Evolutionary conservation across 352 stramenopile genomes (phyloP).

Genomic region (Elongisporangium prolatum): DNA sequence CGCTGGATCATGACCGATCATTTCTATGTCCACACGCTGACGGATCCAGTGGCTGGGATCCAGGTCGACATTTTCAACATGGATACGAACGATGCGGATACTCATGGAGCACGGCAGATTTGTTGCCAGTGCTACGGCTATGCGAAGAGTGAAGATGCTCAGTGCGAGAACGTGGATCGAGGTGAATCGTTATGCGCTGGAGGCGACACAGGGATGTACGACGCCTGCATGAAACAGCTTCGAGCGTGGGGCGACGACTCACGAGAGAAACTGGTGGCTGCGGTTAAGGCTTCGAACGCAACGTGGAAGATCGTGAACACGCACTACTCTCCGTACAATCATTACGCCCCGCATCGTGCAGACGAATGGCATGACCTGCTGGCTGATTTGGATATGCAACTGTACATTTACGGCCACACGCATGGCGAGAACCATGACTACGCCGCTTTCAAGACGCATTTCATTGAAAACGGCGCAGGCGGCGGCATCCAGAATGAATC

Average conservation of each 20-base stretch:
- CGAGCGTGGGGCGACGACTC: conserved; percentile 60
- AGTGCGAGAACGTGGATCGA: conserved; percentile 48
- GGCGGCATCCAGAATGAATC: too few relatives aligned
- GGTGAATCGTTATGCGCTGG: conserved; percentile 45
- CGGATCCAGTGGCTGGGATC: too few relatives aligned
- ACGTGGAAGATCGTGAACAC: conserved; percentile 85
- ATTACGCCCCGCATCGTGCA: conserved; percentile 47
- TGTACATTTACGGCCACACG: conserved; percentile 74
- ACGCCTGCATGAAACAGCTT: conserved; percentile 66
- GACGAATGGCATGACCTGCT: conserved; percentile 53
- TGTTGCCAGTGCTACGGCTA: conserved; percentile 84
- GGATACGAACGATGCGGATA: conserved; percentile 76
- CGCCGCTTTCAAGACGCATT: conserved; percentile 54
- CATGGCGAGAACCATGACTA: too few relatives aligned
- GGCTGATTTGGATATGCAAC: conserved; percentile 46
- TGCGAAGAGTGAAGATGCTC: conserved; percentile 38
- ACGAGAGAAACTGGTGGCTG: conserved; percentile 36
- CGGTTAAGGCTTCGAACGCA: conserved; percentile 54
- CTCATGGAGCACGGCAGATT: conserved; percentile 59
- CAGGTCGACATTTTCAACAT: too few relatives aligned
- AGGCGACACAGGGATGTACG: conserved; percentile 55
- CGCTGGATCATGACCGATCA: conserved; percentile 81
- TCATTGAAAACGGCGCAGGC: conserved; percentile 74
- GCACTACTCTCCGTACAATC: conserved; percentile 80
- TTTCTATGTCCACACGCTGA: conserved; percentile 85